Evolutionary conservation across 306 rosid species (phyloP).

Genomic region (Dicorynia guianensis): DNA sequence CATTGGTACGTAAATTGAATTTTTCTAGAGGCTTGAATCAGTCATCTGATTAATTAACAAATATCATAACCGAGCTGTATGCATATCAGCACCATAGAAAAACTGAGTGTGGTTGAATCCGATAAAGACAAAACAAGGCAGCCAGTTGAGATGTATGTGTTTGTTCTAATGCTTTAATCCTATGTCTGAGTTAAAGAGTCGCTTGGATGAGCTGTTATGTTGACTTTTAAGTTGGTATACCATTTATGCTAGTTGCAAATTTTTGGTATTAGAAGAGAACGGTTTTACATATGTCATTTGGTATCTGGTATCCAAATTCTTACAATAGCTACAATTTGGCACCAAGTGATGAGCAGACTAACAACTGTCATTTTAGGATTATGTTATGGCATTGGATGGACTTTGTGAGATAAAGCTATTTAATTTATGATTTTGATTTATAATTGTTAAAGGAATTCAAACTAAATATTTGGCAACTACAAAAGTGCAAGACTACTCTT

Average conservation of each 20-base stretch:
- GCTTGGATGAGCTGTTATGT: constrained; percentile 25
- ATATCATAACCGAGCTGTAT: not conserved
- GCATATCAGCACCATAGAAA: constrained; percentile 3
- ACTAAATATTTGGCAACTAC: not conserved
- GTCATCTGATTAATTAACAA: not conserved
- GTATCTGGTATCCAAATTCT: not conserved
- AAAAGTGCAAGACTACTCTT: not conserved
- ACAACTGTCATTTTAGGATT: not conserved
- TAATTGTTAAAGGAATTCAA: constrained; percentile 5
- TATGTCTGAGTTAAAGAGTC: constrained; percentile 10
- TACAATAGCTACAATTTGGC: not conserved
- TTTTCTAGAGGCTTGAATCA: constrained; percentile 10
- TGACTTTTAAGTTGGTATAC: not conserved
- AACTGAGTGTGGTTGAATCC: constrained; percentile 22
- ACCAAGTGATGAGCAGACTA: not conserved
- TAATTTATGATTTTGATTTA: constrained; percentile 18
- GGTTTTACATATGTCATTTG: not conserved
- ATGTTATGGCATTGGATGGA: constrained; percentile 11
- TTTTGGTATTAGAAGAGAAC: not conserved
- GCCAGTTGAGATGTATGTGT: not conserved
- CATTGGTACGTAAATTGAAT: not conserved
- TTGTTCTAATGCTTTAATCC: not conserved
- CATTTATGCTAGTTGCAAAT: not conserved
- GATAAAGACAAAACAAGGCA: not conserved
- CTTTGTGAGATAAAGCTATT: constrained; percentile 3